Evolutionary conservation across 441 rosid species (phyloP).

Genomic region (Manihot esculenta): DNA sequence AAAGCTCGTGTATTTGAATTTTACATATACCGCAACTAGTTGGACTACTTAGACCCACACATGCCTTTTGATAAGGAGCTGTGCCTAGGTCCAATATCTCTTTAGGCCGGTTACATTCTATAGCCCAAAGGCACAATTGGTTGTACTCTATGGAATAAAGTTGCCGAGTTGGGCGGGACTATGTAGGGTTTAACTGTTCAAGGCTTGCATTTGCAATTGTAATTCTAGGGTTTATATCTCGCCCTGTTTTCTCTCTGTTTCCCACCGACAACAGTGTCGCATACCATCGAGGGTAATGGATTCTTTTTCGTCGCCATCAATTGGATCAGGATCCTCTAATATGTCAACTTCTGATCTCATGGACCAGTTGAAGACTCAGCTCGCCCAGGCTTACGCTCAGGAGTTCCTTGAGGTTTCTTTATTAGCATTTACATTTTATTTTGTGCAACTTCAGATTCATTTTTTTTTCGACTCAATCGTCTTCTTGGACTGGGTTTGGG

Average conservation of each 20-base stretch:
- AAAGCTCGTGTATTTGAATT: too few relatives aligned
- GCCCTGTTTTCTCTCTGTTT: neutral
- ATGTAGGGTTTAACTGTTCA: slow-evolving; percentile 9
- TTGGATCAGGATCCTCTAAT: slow-evolving; percentile 42
- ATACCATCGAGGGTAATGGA: slow-evolving; percentile 44
- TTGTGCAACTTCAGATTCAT: too few relatives aligned
- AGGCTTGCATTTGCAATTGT: neutral
- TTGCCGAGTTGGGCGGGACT: too few relatives aligned
- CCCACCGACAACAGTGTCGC: neutral
- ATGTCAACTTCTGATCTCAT: slow-evolving; percentile 53
- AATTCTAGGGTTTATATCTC: slow-evolving; percentile 10
- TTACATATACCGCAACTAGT: too few relatives aligned
- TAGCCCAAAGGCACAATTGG: too few relatives aligned
- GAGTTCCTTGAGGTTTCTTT: slow-evolving; percentile 70
- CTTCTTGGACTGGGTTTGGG: neutral
- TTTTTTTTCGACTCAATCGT: neutral
- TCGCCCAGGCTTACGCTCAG: slow-evolving; percentile 79
- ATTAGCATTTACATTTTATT: neutral
- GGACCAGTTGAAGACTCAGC: slow-evolving; percentile 66
- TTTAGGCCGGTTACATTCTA: too few relatives aligned
- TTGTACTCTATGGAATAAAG: too few relatives aligned
- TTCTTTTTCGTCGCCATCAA: slow-evolving; percentile 52
- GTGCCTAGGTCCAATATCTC: too few relatives aligned
- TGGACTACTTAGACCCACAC: too few relatives aligned
- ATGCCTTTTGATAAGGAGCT: too few relatives aligned